A percentile compares a stretch with the other conserved stretches of the same genome.
Evolutionary conservation across 2,329 filamentous ascomycete species (phyloP).

Genomic region (Zelopaecilomyces penicillatus): DNA sequence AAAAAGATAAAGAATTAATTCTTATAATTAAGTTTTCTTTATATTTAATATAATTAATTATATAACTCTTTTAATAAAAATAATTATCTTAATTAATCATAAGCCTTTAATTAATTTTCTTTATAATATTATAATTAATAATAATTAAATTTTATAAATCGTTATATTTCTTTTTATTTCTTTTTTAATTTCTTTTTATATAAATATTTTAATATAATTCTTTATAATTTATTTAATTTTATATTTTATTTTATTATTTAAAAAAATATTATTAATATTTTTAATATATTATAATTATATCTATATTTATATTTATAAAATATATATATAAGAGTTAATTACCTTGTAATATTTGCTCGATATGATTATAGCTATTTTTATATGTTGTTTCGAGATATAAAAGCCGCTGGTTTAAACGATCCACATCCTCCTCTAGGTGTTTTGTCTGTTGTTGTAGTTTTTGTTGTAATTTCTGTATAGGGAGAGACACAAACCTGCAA

Average conservation of each 20-base stretch:
- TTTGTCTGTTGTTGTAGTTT: slow-evolving; percentile 69
- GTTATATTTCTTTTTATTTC: not conserved
- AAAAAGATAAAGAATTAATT: not conserved
- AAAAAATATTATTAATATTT: not conserved
- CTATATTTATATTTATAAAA: not conserved
- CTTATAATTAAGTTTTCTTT: too few relatives aligned
- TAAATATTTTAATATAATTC: not conserved
- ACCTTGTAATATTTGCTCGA: slow-evolving; percentile 73
- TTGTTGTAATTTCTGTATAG: slow-evolving; percentile 62
- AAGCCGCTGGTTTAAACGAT: slow-evolving; percentile 77
- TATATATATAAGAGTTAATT: slow-evolving; percentile 19
- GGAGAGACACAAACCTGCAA: slow-evolving; percentile 85
- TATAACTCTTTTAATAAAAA: not conserved
- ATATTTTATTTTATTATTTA: not conserved
- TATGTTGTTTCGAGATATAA: slow-evolving; percentile 91
- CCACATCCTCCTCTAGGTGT: slow-evolving; percentile 68
- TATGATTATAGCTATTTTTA: slow-evolving; percentile 86
- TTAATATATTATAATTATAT: not conserved
- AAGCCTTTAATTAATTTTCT: not conserved
- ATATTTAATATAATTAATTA: too few relatives aligned
- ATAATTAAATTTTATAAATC: not conserved
- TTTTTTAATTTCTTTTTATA: not conserved
- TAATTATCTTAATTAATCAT: not conserved
- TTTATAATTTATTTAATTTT: not conserved
- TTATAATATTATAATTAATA: not conserved